Evolutionary conservation across 495 filamentous ascomycete genomes (phyloP), one percentile per base, ranked within the genome.

Genomic region (Cercophora scortea): DNA sequence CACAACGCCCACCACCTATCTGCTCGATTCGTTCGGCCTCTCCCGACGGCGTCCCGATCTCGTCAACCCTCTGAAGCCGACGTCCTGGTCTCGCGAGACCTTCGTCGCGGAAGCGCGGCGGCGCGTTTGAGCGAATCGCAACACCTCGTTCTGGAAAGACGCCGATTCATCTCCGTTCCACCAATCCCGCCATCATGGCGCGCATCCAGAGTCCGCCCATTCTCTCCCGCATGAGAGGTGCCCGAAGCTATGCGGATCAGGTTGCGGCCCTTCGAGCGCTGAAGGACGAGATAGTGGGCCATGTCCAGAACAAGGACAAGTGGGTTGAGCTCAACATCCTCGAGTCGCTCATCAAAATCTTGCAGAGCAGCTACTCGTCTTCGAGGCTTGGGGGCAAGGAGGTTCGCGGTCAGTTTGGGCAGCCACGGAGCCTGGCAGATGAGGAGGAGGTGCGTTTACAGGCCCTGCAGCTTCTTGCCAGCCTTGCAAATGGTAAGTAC

Each of bases 271-370:
- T 98, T 41, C 79, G 82, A 43, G 70, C 74, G 32, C 67, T 97
- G 12, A 98, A 95, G 74, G 90, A 96, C 67, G 86, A 94, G 51
- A 73, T 93, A 41, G 82, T 95, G 57, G 93, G 93, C 34, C 89
- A 96, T 69, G 81, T 87, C 25, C 84, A 93, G 62, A 81, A 83
- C 61, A 98, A 98, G 66, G 85, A 90, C 61, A 57, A 79, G 39
- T 90, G 82, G 76, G 71, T 97, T 17, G 69, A 70, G 45, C 67
- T 73, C 44, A 90, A 90, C 12, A 72, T 95, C 25, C 69, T 96
- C 40, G 79, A 79, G 25, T 72, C 80, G 39, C 70, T 96, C 35
- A 79, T 84, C 47, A 72, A 77, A 42, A 76, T 89, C 32, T 68
- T 96, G 47, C 55, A 61, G 17, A 54, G 58, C 45, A 64, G 69